Conservation (phyloP, 495 filamentous ascomycete genomes). For the Penicillium waksmanii region DNA sequence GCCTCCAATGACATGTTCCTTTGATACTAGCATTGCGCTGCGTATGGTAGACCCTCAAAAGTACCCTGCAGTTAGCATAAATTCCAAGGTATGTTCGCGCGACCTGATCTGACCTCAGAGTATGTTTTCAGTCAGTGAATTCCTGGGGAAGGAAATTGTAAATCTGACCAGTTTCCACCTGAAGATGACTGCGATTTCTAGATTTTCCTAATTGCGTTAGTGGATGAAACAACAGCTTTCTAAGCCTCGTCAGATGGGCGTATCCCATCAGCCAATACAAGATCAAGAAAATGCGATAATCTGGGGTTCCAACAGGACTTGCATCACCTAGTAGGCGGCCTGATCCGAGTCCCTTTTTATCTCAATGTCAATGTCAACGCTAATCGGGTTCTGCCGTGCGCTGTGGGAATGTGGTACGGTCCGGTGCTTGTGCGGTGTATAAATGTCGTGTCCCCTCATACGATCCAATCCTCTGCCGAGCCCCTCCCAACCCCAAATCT, state of each 20-base stretch:
- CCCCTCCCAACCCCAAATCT: slow-evolving; percentile 9
- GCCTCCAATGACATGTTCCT: slow-evolving; percentile 1
- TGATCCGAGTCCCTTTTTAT: too few species aligned
- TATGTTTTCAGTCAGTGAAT: not conserved
- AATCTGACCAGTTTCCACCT: not conserved
- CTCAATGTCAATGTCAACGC: not conserved
- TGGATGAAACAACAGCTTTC: not conserved
- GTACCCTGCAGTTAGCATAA: not conserved
- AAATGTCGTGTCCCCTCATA: slow-evolving; percentile 10
- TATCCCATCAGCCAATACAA: not conserved
- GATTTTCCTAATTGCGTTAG: slow-evolving; percentile 3
- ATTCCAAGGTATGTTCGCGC: not conserved
- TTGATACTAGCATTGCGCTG: not conserved
- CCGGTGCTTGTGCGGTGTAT: slow-evolving; percentile 2
- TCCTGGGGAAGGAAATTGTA: slow-evolving; percentile 1
- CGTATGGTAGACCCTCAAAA: not conserved
- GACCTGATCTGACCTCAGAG: not conserved
- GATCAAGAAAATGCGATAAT: not conserved
- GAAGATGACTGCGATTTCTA: not conserved
- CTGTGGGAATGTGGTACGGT: not conserved
- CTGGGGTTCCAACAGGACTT: not conserved
- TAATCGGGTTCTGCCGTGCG: slow-evolving; percentile 1
- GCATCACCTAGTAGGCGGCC: not conserved
- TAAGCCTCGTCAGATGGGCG: not conserved
- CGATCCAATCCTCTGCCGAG: slow-evolving; percentile 7